Conservation (phyloP, 768 basidiomycete genomes). For the Tricholoma bakamatsutake region DNA sequence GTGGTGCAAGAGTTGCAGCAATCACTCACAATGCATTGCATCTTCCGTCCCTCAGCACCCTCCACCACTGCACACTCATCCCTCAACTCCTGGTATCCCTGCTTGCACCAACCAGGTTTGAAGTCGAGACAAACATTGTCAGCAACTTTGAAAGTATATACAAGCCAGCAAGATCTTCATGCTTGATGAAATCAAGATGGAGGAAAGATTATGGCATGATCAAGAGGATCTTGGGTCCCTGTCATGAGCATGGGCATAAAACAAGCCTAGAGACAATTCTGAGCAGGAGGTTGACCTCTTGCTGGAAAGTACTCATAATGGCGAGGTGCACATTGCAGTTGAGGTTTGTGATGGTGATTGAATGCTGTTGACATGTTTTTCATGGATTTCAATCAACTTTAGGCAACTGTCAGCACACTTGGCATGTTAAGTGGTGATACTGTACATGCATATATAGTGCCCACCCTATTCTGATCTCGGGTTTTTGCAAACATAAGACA, state of each 20-base stretch:
- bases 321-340: too few relatives aligned
- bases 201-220: too few relatives aligned
- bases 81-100: background rate
- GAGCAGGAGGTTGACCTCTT: too few relatives aligned
- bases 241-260: too few relatives aligned
- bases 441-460: conserved; percentile 20
- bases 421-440: conserved; percentile 4
- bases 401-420: too few relatives aligned
- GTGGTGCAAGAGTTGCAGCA: conserved; percentile 8
- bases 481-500: background rate
- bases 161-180: conserved; percentile 4
- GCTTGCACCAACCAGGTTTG: background rate
- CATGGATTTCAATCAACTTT: too few relatives aligned
- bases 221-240: too few relatives aligned
- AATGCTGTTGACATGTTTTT: too few relatives aligned
- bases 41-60: conserved; percentile 10
- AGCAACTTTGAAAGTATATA: conserved; percentile 1
- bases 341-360: background rate
- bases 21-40: conserved; percentile 11
- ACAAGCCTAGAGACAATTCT: too few relatives aligned
- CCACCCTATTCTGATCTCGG: conserved; percentile 21
- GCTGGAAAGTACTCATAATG: too few relatives aligned
- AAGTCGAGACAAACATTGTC: conserved; percentile 3
- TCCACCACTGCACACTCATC: conserved; percentile 1
- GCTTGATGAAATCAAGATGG: conserved; percentile 2